Conservation (phyloP, 768 basidiomycete species). For the Xerocomellus intermedius region DNA sequence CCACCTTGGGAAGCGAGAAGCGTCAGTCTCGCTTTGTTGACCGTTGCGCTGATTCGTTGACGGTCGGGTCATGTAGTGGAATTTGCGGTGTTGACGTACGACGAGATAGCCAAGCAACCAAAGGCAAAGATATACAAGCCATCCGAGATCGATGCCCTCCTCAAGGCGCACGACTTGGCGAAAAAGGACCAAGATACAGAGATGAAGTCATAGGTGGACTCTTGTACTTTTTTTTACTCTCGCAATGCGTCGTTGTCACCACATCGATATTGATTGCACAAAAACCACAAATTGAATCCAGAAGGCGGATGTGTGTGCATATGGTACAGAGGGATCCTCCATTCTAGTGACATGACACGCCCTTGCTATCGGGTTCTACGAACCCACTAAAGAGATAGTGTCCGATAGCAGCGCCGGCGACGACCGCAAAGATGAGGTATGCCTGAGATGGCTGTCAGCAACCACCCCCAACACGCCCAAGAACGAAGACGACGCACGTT, state of each 20-base stretch:
- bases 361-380: constrained; percentile 66
- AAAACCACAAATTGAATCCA: background rate
- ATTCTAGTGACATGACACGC: constrained; percentile 75
- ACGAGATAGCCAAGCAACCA: constrained; percentile 71
- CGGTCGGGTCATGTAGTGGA: constrained; percentile 62
- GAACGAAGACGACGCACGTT: constrained; percentile 55
- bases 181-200: constrained; percentile 86
- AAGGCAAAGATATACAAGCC: constrained; percentile 91
- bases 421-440: constrained; percentile 80
- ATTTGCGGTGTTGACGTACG: constrained; percentile 90
- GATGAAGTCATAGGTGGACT: constrained; percentile 54
- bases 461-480: background rate
- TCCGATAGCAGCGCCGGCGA: constrained; percentile 78
- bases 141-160: constrained; percentile 80
- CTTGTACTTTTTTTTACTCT: constrained; percentile 6
- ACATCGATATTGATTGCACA: background rate
- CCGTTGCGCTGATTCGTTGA: background rate
- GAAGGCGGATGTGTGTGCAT: background rate
- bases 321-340: background rate
- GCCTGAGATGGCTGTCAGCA: constrained; percentile 46
- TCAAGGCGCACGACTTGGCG: constrained; percentile 74
- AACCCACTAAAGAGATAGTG: constrained; percentile 73
- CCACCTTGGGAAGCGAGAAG: constrained; percentile 94
- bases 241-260: background rate
- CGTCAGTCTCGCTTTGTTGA: constrained; percentile 48